Evolutionary conservation across 495 filamentous ascomycete genomes (phyloP), one percentile per base, ranked within the genome.

Genomic region (Tetracladium marchalianum): DNA sequence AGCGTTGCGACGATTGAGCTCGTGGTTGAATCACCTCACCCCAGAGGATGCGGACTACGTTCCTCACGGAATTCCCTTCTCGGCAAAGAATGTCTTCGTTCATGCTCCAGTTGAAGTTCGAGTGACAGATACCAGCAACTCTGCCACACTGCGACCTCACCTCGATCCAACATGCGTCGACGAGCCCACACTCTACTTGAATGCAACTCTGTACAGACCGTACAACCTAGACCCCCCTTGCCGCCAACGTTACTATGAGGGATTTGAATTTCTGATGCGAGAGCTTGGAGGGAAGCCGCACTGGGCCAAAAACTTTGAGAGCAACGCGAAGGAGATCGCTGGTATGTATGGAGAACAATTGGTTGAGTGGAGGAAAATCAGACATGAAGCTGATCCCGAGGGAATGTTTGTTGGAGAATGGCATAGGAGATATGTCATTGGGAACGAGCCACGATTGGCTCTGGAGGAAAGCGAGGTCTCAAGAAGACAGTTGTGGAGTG

Each of bases 231-330:
- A 96, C 59, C 90, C 90, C 15, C 83, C 87, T 1, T 84, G 83
- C 61, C 71, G 65, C 42, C 68, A 75, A 46, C 75, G 88, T 24
- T 98, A 95, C 65, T 97, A 96, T 61, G 70, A 86, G 60, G 92
- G 87, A 1, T 96, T 98, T 50, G 92, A 98, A 69, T 92, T 80
- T 71, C 78, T 98, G 39, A 97, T 97, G 92, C 80, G 80, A 31
- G 85, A 95, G 42, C 66, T 94, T 46, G 87, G 84, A 44, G 92
- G 87, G n/a, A 72, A 74, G 39, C 92, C 92, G 31, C 92, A 98
- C 63, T 98, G 92, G 89, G 92, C 93, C 6, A 98, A 98, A 73
- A 95, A 95, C 56, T 97, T 95, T 63, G 66, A 69, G 22, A 73
- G 76, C 12, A 65, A 67, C 1, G 70, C 72, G 8, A 68, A 71